Evolutionary conservation across 352 stramenopile species (phyloP).

Genomic region (Pythium brachiatum): DNA sequence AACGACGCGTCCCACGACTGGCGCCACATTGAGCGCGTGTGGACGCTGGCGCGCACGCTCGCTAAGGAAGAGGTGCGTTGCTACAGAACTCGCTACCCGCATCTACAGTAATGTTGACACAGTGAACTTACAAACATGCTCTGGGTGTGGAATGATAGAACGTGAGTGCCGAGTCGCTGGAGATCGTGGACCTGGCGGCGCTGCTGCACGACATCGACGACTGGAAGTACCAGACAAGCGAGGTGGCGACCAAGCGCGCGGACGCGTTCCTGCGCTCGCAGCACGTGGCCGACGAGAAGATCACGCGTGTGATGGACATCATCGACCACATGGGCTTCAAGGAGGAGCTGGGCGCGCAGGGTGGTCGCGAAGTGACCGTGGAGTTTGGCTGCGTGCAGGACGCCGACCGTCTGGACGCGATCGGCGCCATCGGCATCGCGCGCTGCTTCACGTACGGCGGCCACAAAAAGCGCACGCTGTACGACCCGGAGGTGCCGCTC

Average conservation of each 20-base stretch:
- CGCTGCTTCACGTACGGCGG: slow-evolving; percentile 90
- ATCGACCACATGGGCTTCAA: slow-evolving; percentile 86
- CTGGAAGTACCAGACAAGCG: slow-evolving; percentile 81
- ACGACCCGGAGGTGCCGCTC: slow-evolving; percentile 61
- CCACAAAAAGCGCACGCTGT: slow-evolving; percentile 78
- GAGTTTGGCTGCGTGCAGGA: slow-evolving; percentile 90
- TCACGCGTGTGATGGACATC: slow-evolving; percentile 74
- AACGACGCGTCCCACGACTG: slow-evolving; percentile 88
- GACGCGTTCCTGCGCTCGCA: slow-evolving; percentile 57
- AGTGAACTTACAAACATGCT: neutral
- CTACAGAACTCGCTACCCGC: neutral
- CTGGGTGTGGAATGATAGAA: slow-evolving; percentile 26
- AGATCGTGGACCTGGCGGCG: slow-evolving; percentile 81
- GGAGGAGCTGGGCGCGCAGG: slow-evolving; percentile 54
- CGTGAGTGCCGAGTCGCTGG: slow-evolving; percentile 49
- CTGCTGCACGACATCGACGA: slow-evolving; percentile 91
- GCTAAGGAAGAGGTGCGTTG: slow-evolving; percentile 67
- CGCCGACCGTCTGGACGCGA: slow-evolving; percentile 87
- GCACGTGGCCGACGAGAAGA: slow-evolving; percentile 42
- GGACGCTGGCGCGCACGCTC: slow-evolving; percentile 64
- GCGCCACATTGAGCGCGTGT: slow-evolving; percentile 88
- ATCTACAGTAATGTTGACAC: neutral
- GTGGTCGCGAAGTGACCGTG: slow-evolving; percentile 33
- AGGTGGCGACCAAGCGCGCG: slow-evolving; percentile 55
- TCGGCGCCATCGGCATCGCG: slow-evolving; percentile 89